phyloP scores from a whole-genome alignment of 2,329 filamentous ascomycete species.

The Xylariaceae sp. region DNA sequence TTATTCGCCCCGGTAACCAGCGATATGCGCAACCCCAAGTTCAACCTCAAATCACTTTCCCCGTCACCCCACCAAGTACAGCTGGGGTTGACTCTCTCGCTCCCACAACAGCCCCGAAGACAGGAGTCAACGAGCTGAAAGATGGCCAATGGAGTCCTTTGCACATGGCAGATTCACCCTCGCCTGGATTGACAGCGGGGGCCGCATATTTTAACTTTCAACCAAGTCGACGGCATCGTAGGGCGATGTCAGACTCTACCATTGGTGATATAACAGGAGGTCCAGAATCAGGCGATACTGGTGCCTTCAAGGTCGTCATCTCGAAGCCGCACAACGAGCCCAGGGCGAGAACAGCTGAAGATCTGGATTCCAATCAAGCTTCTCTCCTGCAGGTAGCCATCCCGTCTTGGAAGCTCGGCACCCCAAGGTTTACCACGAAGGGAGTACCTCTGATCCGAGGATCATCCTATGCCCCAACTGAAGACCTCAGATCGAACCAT shows the following conservation, averaged over 20 bases:
- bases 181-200: slow-evolving; percentile 29
- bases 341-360: slow-evolving; percentile 61
- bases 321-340: slow-evolving; percentile 61
- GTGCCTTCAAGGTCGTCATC: slow-evolving; percentile 76
- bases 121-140: slow-evolving; percentile 30
- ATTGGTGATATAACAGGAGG: slow-evolving; percentile 58
- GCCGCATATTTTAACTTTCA: slow-evolving; percentile 31
- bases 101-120: slow-evolving; percentile 27
- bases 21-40: slow-evolving; percentile 58
- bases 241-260: slow-evolving; percentile 74
- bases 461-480: slow-evolving; percentile 74
- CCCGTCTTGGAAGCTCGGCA: slow-evolving; percentile 79
- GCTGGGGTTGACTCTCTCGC: slow-evolving; percentile 49
- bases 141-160: slow-evolving; percentile 43
- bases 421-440: slow-evolving; percentile 71
- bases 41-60: slow-evolving; percentile 58
- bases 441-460: slow-evolving; percentile 75
- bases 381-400: slow-evolving; percentile 71
- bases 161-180: slow-evolving; percentile 26
- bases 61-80: slow-evolving; percentile 57
- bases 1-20: slow-evolving; percentile 57
- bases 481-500: slow-evolving; percentile 64
- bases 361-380: slow-evolving; percentile 40
- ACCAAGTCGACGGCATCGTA: slow-evolving; percentile 42
- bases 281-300: slow-evolving; percentile 52